Conservation (phyloP, 208 protist genomes). For the Acanthamoeba culbertsoni region DNA sequence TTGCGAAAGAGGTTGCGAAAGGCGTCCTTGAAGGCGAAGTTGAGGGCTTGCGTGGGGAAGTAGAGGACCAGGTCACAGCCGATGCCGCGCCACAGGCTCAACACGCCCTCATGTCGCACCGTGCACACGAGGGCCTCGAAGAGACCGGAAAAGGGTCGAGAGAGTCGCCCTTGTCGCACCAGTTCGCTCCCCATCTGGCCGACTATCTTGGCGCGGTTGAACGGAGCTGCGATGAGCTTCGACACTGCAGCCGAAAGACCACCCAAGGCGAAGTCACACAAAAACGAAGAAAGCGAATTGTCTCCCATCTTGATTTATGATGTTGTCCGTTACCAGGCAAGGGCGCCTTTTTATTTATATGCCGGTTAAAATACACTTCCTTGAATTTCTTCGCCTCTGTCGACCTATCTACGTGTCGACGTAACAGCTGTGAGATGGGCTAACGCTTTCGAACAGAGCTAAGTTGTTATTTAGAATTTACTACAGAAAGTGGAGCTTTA, state of each 20-base stretch:
- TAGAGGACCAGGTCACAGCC: conserved; percentile 95
- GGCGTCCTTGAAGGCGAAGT: conserved; percentile 97
- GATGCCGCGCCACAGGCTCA: conserved; percentile 94
- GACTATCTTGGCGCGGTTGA: conserved; percentile 94
- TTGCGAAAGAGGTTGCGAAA: too few relatives aligned
- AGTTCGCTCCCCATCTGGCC: conserved; percentile 87
- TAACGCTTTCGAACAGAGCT: too few relatives aligned
- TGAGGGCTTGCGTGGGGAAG: conserved; percentile 98
- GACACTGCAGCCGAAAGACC: background rate
- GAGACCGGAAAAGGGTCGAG: conserved; percentile 90
- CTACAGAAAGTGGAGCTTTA: too few relatives aligned
- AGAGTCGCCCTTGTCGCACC: conserved; percentile 4
- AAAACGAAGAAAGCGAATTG: too few relatives aligned
- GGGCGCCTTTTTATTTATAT: too few relatives aligned
- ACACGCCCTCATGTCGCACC: conserved; percentile 89
- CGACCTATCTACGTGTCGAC: too few relatives aligned
- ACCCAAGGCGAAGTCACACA: background rate
- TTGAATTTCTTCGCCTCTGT: too few relatives aligned
- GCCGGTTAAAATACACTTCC: too few relatives aligned
- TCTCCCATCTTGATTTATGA: too few relatives aligned
- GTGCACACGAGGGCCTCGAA: conserved; percentile 92
- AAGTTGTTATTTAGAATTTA: too few relatives aligned
- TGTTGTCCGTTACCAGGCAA: too few relatives aligned
- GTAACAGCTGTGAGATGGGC: too few relatives aligned
- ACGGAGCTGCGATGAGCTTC: conserved; percentile 91